Base-by-base conservation (phyloP, 257 asterid species). In the Jacaranda mimosifolia region DNA sequence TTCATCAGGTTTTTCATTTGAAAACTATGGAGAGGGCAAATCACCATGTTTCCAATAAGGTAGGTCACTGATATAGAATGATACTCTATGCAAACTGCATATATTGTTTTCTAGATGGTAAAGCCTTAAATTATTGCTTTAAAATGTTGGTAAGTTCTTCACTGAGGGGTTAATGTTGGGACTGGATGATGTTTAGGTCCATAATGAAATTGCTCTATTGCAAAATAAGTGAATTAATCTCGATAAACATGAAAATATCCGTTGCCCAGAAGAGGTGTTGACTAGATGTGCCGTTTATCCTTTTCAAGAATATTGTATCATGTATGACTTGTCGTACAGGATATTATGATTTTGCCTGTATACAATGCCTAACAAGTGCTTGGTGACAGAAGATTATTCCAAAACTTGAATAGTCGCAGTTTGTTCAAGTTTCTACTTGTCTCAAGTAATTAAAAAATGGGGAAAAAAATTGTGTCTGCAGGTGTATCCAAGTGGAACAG, bases 11-110 rank as follows among this genome's bases (percentile, higher is more conserved):
- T 46, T 84, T 89, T 77, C 83, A 80, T 79, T 85, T 85, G 82
- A 86, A 80, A 86, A 87, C 96, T 45, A 78, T 43, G 67, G 89
- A 88, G 77, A 89, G 92, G 72, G 92, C 94, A 40, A 68, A 76
- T 75, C 93, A 83, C 43, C 89, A 81, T 79, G 84, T 91, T 73
- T 85, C 87, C 62, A 63, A 84, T 80, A 87, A 79, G 84, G 88
- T 91, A 84, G 18, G 76, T 64, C 68, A 72, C 39, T 35, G 14
- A 8, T 79, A 49, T 72, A 42, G 63, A 58, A 17, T 35, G 58
- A 49, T 19, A 35, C 32, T 56, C 52, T 51, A 46, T 26, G n/a
- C 55, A 63, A 43, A 46, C 35, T 70, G 43, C 46, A 14, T 36
- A 9, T 72, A 67, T 64, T 43, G 19, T 76, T 74, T 40, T 52